phyloP scores from a whole-genome alignment of 371 early-diverging fungal species.

The Mortierella sp. region DNA sequence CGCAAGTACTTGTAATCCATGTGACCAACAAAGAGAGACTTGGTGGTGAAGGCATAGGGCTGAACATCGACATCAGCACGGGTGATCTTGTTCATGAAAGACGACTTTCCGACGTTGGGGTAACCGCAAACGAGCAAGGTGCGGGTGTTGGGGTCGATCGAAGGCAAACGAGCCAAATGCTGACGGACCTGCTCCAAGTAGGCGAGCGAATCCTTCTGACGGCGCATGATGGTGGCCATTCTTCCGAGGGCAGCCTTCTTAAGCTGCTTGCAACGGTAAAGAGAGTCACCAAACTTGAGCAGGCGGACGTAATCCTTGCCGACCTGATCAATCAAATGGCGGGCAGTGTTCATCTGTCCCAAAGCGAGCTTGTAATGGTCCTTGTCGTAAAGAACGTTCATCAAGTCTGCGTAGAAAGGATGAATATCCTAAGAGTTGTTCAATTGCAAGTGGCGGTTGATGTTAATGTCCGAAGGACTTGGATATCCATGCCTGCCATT shows the following conservation, averaged over 20 bases:
- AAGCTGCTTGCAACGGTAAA: constrained; percentile 99
- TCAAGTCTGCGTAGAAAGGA: constrained; percentile 99
- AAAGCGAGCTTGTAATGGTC: constrained; percentile 99
- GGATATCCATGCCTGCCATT: background rate
- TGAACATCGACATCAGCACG: constrained; percentile 99
- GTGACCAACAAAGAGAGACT: constrained; percentile 99
- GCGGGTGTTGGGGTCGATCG: constrained; percentile 99
- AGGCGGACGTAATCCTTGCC: constrained; percentile 98
- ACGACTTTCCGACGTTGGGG: constrained; percentile 99
- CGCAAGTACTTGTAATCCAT: constrained; percentile 99
- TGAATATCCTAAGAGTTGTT: constrained; percentile 92
- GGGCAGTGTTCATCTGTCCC: constrained; percentile 99
- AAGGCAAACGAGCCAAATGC: constrained; percentile 98
- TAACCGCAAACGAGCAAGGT: constrained; percentile 99
- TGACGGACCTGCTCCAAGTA: constrained; percentile 99
- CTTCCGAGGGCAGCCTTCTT: constrained; percentile 99
- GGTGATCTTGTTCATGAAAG: constrained; percentile 99
- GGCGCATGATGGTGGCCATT: constrained; percentile 99
- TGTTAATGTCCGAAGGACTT: background rate
- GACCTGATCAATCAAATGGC: constrained; percentile 95
- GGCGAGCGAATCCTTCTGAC: constrained; percentile 98
- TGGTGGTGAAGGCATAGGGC: constrained; percentile 99
- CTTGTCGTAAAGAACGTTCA: constrained; percentile 99
- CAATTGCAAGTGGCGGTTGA: background rate
- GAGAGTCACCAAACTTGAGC: constrained; percentile 99